phyloP scores from a whole-genome alignment of 345 rosid genomes.

The Salix purpurea region DNA sequence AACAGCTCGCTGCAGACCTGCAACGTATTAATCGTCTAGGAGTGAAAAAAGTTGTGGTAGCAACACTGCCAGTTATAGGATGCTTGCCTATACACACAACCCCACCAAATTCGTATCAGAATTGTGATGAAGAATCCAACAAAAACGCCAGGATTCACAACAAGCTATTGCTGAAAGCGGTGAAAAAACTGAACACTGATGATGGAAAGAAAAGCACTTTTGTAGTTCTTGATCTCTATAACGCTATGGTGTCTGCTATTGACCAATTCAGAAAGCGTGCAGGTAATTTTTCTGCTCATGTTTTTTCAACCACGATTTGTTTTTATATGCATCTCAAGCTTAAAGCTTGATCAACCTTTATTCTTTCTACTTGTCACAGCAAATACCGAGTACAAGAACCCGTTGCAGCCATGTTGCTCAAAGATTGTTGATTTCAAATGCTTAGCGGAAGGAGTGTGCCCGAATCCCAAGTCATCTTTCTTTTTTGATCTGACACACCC shows the following conservation, averaged over 20 bases:
- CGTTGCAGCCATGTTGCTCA: not conserved
- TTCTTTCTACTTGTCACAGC: not conserved
- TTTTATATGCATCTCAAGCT: not conserved
- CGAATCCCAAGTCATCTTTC: too few relatives aligned
- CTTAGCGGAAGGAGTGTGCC: too few relatives aligned
- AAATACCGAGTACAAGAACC: not conserved
- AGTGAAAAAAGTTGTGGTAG: too few relatives aligned
- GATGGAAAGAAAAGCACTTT: constrained; percentile 1
- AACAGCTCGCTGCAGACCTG: too few relatives aligned
- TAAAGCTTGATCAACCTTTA: not conserved
- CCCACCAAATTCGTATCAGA: too few relatives aligned
- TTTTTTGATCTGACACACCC: too few relatives aligned
- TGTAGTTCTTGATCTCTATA: constrained; percentile 27
- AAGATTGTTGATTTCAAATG: too few relatives aligned
- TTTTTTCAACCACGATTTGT: not conserved
- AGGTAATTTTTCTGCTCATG: not conserved
- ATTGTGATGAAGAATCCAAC: not conserved
- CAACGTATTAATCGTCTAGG: too few relatives aligned
- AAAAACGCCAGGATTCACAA: constrained; percentile 21
- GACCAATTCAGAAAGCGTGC: not conserved
- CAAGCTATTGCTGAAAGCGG: constrained; percentile 5
- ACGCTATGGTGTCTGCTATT: constrained; percentile 19
- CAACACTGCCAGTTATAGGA: constrained; percentile 6
- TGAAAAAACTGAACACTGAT: constrained; percentile 18
- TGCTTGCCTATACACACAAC: constrained; percentile 25